Conservation (phyloP, 345 rosid genomes). For the Eucalyptus albens region DNA sequence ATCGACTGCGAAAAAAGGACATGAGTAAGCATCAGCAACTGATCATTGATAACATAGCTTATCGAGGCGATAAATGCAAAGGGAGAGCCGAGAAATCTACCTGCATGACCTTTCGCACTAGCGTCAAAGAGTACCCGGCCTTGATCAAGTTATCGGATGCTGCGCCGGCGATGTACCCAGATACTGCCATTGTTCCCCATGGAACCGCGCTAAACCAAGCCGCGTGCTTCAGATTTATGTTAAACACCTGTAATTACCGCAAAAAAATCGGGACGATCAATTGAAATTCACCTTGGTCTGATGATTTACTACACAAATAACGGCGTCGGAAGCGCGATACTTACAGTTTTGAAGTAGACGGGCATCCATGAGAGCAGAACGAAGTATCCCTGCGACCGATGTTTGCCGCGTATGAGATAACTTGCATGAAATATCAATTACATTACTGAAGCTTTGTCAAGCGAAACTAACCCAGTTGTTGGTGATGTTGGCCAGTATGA, state of each 20-base stretch:
- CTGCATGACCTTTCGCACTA: conserved; percentile 91
- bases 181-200: conserved; percentile 90
- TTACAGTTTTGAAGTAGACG: conserved; percentile 80
- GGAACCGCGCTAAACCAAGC: conserved; percentile 99
- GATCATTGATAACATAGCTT: not conserved
- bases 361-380: conserved; percentile 99
- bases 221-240: conserved; percentile 86
- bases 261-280: not conserved
- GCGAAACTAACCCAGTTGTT: conserved; percentile 80
- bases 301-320: not conserved
- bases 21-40: not conserved
- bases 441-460: not conserved
- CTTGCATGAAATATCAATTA: not conserved
- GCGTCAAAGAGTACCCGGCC: conserved; percentile 65
- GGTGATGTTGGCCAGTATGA: conserved; percentile 71
- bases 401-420: not conserved
- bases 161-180: conserved; percentile 75
- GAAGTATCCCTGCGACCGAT: conserved; percentile 67
- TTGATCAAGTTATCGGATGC: conserved; percentile 55
- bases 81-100: conserved; percentile 1
- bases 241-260: conserved; percentile 39
- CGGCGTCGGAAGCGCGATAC: not conserved
- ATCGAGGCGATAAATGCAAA: not conserved
- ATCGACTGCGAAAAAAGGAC: conserved; percentile 33
- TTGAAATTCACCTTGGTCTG: not conserved